Evolutionary conservation across 2,329 filamentous ascomycete species (phyloP).

Genomic region (Phaeoacremonium minimum): DNA sequence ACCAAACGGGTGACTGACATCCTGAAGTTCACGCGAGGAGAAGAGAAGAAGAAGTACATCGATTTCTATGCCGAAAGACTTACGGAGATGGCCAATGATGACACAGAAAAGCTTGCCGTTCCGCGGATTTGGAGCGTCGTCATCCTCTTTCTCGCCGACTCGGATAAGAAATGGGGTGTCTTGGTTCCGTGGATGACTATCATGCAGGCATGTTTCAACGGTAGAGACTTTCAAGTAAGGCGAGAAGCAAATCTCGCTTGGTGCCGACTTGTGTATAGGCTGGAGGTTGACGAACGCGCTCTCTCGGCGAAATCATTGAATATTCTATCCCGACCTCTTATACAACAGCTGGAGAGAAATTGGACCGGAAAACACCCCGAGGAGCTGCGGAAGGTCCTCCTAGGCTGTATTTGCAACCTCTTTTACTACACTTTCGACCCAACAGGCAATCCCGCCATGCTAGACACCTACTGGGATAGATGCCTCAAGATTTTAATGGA

Average conservation of each 20-base stretch:
- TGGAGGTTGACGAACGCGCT: slow-evolving; percentile 57
- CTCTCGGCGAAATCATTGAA: slow-evolving; percentile 52
- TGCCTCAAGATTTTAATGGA: slow-evolving; percentile 64
- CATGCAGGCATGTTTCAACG: slow-evolving; percentile 81
- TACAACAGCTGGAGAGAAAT: slow-evolving; percentile 64
- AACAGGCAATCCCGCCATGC: slow-evolving; percentile 55
- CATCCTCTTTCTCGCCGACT: slow-evolving; percentile 70
- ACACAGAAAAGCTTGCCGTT: slow-evolving; percentile 59
- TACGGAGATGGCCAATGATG: slow-evolving; percentile 62
- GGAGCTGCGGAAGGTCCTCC: slow-evolving; percentile 49
- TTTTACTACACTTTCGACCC: slow-evolving; percentile 81
- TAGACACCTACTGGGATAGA: slow-evolving; percentile 75
- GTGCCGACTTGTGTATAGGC: slow-evolving; percentile 76
- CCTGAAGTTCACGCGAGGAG: slow-evolving; percentile 54
- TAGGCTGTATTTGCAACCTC: slow-evolving; percentile 74
- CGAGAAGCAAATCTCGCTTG: slow-evolving; percentile 79
- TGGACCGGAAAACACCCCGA: slow-evolving; percentile 52
- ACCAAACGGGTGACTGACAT: slow-evolving; percentile 64
- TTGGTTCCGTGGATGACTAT: slow-evolving; percentile 72
- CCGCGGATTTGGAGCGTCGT: slow-evolving; percentile 88
- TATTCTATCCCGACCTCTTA: slow-evolving; percentile 61
- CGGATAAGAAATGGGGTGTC: slow-evolving; percentile 68
- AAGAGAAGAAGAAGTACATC: slow-evolving; percentile 61
- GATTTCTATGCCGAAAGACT: slow-evolving; percentile 66
- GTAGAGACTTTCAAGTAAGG: slow-evolving; percentile 64